These are phyloP conservation scores for Pythium biforme DNA, from an alignment of 352 stramenopile genomes.

Conservation along the genomic window DNA sequence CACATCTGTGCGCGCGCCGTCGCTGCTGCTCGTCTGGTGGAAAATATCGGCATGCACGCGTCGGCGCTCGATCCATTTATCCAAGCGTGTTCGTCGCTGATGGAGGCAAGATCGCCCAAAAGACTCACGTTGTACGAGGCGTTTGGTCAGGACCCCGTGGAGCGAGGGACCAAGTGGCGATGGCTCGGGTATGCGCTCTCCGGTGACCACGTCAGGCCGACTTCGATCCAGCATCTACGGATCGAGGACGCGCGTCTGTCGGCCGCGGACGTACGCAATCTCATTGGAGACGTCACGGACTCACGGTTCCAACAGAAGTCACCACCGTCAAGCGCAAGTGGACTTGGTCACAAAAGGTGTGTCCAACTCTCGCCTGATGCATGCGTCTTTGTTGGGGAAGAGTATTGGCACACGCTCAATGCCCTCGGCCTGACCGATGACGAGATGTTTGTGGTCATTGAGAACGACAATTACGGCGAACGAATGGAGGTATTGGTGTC, in stretches of 20 bases:
- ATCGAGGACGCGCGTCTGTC: not conserved
- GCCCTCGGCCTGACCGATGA: not conserved
- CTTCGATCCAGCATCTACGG: not conserved
- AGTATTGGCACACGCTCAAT: not conserved
- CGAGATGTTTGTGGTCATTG: not conserved
- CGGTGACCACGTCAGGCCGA: not conserved
- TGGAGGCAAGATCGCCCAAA: not conserved
- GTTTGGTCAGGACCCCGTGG: not conserved
- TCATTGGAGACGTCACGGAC: not conserved
- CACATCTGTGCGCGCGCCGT: not conserved
- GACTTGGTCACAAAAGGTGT: not conserved
- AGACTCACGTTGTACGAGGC: not conserved
- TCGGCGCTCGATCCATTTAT: not conserved
- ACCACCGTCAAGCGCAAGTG: too few relatives aligned
- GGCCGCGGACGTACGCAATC: not conserved
- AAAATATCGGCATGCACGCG: not conserved
- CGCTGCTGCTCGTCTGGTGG: not conserved
- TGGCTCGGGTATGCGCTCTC: constrained; percentile 2
- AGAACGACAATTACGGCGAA: not conserved
- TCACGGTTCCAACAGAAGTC: not conserved
- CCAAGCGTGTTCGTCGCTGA: not conserved
- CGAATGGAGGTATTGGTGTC: not conserved
- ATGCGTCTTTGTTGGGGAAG: not conserved
- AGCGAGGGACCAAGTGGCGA: not conserved
- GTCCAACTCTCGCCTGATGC: not conserved